These are phyloP conservation scores for Acer saccharum DNA, from an alignment of 345 rosid genomes.

Conservation along the genomic window DNA sequence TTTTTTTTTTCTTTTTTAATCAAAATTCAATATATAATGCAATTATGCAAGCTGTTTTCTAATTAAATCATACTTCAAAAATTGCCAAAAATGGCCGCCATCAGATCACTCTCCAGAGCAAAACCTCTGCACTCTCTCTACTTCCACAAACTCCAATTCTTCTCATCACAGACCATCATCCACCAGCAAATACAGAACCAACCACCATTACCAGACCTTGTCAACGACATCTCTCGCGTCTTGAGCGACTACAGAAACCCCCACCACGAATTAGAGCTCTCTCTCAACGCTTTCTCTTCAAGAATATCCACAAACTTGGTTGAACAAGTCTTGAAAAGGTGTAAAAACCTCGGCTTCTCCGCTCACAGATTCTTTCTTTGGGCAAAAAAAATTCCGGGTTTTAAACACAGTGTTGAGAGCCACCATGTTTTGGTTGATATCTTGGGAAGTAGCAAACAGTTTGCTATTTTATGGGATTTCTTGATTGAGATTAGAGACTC, in stretches of 20 bases:
- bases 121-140: conserved; percentile 3
- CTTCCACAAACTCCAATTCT: conserved; percentile 22
- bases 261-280: conserved; percentile 68
- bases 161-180: conserved; percentile 24
- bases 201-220: conserved; percentile 43
- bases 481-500: conserved; percentile 62
- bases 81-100: conserved; percentile 37
- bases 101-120: conserved; percentile 27
- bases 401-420: conserved; percentile 59
- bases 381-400: conserved; percentile 68
- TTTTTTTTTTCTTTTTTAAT: no score
- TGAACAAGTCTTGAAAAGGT: conserved; percentile 81
- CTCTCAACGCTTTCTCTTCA: conserved; percentile 49
- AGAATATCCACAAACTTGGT: conserved; percentile 56
- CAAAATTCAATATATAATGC: not conserved
- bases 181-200: not conserved
- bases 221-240: conserved; percentile 71
- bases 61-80: not conserved
- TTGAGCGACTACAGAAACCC: conserved; percentile 79
- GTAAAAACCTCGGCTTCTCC: conserved; percentile 75
- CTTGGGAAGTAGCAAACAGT: conserved; percentile 64
- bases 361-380: conserved; percentile 91
- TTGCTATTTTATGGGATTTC: conserved; percentile 83
- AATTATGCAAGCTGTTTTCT: not conserved
- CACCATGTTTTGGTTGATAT: conserved; percentile 69